Evolutionary conservation across 1,139 yeast species (phyloP), one percentile per base, ranked within the genome.

Genomic region (Pichia sp.): DNA sequence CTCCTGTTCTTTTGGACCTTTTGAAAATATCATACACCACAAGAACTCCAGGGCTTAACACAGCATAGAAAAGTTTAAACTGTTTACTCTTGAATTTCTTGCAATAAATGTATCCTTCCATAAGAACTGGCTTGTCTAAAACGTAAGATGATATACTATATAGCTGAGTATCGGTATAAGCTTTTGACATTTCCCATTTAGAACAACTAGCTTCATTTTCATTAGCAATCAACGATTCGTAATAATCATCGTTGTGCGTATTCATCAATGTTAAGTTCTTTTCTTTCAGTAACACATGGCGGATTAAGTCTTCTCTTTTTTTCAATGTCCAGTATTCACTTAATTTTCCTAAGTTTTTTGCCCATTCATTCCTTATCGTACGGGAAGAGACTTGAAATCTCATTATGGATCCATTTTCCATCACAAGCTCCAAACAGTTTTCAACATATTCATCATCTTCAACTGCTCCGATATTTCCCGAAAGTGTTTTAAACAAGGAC

Each of bases 81-180:
- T 89, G 90, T 0, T 89, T 70, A 65, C 87, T 92, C 64, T 83
- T 87, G 58, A 80, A 81, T 4, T 82, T 77, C 64, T 90, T 90
- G 60, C 82, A 83, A 65, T 78, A 89, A 44, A 90, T 67, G 44
- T 75, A 69, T 0, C 97, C 97, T 59, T 81, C 78, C 71, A 72
- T 71, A 30, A 84, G 71, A 11, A 90, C 72, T n/a, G 84, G 76
- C 23, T 82, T 77, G 32, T 83, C 76, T 70, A 85, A 74, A 0
- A 92, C 75, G 48, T 82, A 66, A 4, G 84, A 73, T 29, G 85
- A 81, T 41, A 84, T 77, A 58, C 81, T 79, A 66, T 79, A 80
- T 1, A 81, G 67, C 16, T 63, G 61, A 1, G 87, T 74, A 61
- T 84, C 82, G 0, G 89, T 80, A 3, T 69, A 57, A 0, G 87